These are phyloP conservation scores for Malania oleifera DNA, from an alignment of 164 flowering plant genomes.

Conservation along the genomic window DNA sequence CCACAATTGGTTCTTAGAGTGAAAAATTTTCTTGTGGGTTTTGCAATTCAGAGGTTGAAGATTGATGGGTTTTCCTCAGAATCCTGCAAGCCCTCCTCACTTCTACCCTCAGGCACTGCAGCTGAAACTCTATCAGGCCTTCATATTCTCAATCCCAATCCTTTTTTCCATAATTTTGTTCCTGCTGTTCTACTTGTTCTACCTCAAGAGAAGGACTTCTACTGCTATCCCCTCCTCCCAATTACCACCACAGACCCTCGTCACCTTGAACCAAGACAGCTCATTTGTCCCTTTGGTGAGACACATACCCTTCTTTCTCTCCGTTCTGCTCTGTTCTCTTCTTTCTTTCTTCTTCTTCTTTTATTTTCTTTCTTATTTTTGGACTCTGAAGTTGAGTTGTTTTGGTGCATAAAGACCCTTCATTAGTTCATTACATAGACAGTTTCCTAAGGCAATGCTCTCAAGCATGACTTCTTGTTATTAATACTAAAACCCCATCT, in stretches of 20 bases:
- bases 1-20: too few species aligned
- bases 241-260: too few species aligned
- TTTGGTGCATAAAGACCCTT: too few species aligned
- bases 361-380: too few species aligned
- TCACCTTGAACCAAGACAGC: constrained; percentile 21
- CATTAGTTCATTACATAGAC: too few species aligned
- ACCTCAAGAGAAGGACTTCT: constrained; percentile 71
- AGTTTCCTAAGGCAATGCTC: too few species aligned
- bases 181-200: constrained; percentile 70
- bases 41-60: not conserved
- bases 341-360: too few species aligned
- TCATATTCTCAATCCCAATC: constrained; percentile 76
- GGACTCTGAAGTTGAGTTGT: too few species aligned
- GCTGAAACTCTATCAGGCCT: constrained; percentile 74
- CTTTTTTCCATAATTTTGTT: constrained; percentile 71
- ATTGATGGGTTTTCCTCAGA: constrained; percentile 42
- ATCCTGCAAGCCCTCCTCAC: constrained; percentile 40
- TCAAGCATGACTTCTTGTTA: too few species aligned
- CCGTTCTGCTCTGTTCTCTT: not conserved
- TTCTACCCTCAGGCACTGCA: constrained; percentile 69
- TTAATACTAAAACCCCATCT: too few species aligned
- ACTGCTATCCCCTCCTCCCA: constrained; percentile 27
- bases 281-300: constrained; percentile 34
- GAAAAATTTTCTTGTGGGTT: too few species aligned
- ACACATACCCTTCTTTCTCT: constrained; percentile 8